These are phyloP conservation scores for Erigeron canadensis DNA, from an alignment of 129 eudicot genomes.

Conservation along the genomic window DNA sequence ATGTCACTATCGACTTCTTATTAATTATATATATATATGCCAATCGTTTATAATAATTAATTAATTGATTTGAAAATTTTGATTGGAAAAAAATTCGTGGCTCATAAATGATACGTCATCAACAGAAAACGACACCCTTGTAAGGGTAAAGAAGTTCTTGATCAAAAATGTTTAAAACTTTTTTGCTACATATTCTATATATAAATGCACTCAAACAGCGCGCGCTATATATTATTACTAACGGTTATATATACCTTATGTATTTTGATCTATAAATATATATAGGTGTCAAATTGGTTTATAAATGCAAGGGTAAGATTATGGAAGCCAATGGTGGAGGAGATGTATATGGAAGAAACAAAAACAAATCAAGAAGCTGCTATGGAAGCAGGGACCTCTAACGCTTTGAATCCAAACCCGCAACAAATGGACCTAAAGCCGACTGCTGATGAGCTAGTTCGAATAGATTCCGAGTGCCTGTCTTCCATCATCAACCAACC, in stretches of 20 bases:
- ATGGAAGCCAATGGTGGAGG: constrained; percentile 99
- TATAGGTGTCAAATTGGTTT: constrained; percentile 99
- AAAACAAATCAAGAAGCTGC: constrained; percentile 55
- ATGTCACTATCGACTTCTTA: constrained; percentile 34
- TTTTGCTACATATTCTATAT: background rate
- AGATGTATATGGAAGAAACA: constrained; percentile 90
- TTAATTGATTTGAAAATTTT: background rate
- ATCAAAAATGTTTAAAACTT: no score
- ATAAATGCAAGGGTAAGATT: constrained; percentile 97
- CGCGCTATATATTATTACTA: no score
- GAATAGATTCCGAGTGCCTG: constrained; percentile 70
- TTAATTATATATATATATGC: no score
- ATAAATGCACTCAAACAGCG: background rate
- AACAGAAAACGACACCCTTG: background rate
- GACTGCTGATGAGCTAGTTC: constrained; percentile 56
- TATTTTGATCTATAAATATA: no score
- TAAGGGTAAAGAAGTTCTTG: background rate
- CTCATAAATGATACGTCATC: background rate
- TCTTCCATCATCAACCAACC: constrained; percentile 76
- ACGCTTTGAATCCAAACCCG: constrained; percentile 32
- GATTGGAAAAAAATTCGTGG: background rate
- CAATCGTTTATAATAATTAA: background rate
- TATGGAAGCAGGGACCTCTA: constrained; percentile 39
- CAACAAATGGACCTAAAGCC: constrained; percentile 63
- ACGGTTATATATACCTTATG: no score